These are phyloP conservation scores for Sugiyamaella floridensis DNA, from an alignment of 805 yeast genomes.

Conservation along the genomic window DNA sequence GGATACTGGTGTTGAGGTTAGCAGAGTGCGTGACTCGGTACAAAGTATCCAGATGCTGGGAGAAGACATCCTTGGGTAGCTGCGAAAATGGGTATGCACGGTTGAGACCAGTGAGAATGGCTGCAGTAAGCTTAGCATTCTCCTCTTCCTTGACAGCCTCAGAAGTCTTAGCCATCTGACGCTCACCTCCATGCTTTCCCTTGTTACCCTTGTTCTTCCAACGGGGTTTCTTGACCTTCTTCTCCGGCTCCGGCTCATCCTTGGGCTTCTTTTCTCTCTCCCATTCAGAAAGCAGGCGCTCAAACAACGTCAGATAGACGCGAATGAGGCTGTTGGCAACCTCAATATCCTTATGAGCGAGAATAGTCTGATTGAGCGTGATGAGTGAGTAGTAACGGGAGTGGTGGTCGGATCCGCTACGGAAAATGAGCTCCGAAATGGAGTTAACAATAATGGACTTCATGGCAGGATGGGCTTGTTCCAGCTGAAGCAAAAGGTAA, in stretches of 20 bases:
- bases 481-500: slow-evolving; percentile 65
- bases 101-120: slow-evolving; percentile 87
- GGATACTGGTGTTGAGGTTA: slow-evolving; percentile 89
- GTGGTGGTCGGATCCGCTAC: slow-evolving; percentile 69
- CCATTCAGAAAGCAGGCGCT: slow-evolving; percentile 66
- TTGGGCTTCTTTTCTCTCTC: slow-evolving; percentile 41
- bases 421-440: slow-evolving; percentile 71
- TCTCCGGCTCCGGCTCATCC: slow-evolving; percentile 30
- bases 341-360: slow-evolving; percentile 68
- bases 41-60: slow-evolving; percentile 72
- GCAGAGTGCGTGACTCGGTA: slow-evolving; percentile 90
- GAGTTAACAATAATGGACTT: slow-evolving; percentile 71
- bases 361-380: slow-evolving; percentile 87
- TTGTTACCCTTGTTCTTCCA: slow-evolving; percentile 75
- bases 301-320: slow-evolving; percentile 81
- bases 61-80: slow-evolving; percentile 56
- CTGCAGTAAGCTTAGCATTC: slow-evolving; percentile 77
- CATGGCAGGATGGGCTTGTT: slow-evolving; percentile 96
- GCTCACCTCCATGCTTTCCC: slow-evolving; percentile 63
- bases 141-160: slow-evolving; percentile 52
- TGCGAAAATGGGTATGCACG: slow-evolving; percentile 92
- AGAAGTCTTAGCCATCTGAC: slow-evolving; percentile 24
- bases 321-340: slow-evolving; percentile 77
- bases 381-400: slow-evolving; percentile 81
- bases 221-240: slow-evolving; percentile 50